Base-by-base conservation (phyloP, 148 eudicot genomes). In the Gaultheria prostrata region DNA sequence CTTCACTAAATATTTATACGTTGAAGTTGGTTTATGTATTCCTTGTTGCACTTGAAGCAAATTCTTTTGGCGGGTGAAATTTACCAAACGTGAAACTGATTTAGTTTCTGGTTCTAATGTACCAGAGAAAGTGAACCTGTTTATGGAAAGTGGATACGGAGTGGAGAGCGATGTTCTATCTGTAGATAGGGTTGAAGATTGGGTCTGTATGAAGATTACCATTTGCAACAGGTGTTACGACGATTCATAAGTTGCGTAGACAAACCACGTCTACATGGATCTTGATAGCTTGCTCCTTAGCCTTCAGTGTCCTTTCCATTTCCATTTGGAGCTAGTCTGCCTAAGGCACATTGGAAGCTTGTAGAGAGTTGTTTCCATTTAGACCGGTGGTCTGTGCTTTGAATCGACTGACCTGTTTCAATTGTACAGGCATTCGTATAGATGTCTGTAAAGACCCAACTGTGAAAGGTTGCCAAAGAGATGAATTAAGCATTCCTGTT, bases 241-340 rank as follows among this genome's bases (percentile, higher is more conserved):
- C n/a, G n/a, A n/a, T n/a, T n/a, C n/a, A n/a, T n/a, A n/a, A n/a
- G n/a, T n/a, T n/a, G n/a, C n/a, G n/a, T n/a, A n/a, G n/a, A n/a
- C n/a, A n/a, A n/a, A n/a, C n/a, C n/a, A n/a, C 83, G 8, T 93
- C 90, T 75, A 83, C 83, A 63, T 86, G 87, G 77, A 51, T 79
- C 84, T 87, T 91, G 45, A 45, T 56, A 83, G 81, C 82, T 71
- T 85, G 85, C 28, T 82, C 86, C 20, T 43, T 76, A 61, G 82
- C 87, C 86, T 86, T 85, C 69, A 70, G 75, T 57, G 87, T 82
- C 46, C 82, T 87, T 65, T 84, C 85, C 49, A 90, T 35, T 88
- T 90, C 94, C 77, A 65, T 80, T 53, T 80, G 85, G 33, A 91
- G 84, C 70, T 85, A 88, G 45, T 85, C 87, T 39, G 20, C 49